Base-by-base conservation (phyloP, 805 yeast genomes). In the Hagleromyces aurorensis region DNA sequence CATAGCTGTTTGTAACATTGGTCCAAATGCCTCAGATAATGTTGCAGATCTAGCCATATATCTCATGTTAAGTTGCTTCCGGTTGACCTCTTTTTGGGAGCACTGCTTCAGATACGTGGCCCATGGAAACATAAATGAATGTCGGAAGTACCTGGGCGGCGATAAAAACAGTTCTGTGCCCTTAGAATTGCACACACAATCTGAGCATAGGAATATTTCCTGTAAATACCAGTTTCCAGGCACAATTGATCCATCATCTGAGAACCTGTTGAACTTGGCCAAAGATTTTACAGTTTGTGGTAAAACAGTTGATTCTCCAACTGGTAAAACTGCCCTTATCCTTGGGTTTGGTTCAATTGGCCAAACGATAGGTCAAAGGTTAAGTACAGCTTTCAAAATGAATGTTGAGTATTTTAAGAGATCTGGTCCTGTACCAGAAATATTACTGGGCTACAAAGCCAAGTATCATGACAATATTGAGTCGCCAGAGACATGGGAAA, bases 271-370 rank as follows among this genome's bases (percentile, higher is more conserved):
- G 33, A 44, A 62, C 48, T 57, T 64, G 36, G 59, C 65, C 0
- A 54, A 56, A 21, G 64, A 70, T 11, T 66, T 67, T 13, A 43
- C 48, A 12, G 53, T 73, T 3, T 76, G 73, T 22, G 64, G 70
- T 2, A 58, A 70, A 14, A 48, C 48, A 16, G 50, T 69, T 41
- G 71, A 52, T 13, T 64, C 73, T 4, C 85, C 86, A 5, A 50
- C 54, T 10, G 74, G 74, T 13, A 76, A 72, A 46, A 61, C 60
- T 14, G 85, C 66, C 1, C 72, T 76, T 3, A 65, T 82, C 19
- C 70, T 79, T 3, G 94, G 93, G 0, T 75, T 81, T 44, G 93
- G 94, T 1, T 63, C 72, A 13, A 82, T 82, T 43, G 94, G 93
- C 6, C 67, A 68, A 48, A 63, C 66, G 17, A 71, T 79, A 34